These are phyloP conservation scores for Amphichorda felina DNA, from an alignment of 2,329 filamentous ascomycete genomes.

Conservation along the genomic window DNA sequence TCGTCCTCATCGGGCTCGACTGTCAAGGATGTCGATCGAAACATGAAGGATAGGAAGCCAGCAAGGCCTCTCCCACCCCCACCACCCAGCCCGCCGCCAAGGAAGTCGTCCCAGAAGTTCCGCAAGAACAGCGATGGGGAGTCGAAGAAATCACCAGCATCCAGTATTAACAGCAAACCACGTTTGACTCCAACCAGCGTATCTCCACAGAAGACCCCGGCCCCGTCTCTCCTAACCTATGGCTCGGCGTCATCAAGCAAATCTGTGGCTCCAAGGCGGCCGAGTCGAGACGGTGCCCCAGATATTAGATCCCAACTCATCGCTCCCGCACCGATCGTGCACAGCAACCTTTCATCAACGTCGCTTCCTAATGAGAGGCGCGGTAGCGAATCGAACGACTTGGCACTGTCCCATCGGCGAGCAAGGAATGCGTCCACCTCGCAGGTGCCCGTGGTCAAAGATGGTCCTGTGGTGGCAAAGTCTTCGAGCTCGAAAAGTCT, in stretches of 20 bases:
- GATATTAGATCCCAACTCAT: constrained; percentile 45
- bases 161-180: constrained; percentile 15
- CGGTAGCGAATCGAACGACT: constrained; percentile 25
- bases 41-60: constrained; percentile 24
- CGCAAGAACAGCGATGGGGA: constrained; percentile 20
- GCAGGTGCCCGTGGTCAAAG: constrained; percentile 9
- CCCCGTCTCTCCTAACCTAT: neutral
- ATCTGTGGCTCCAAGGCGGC: constrained; percentile 26
- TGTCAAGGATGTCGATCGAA: constrained; percentile 38
- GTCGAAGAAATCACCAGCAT: constrained; percentile 15
- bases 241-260: neutral
- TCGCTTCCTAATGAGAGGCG: constrained; percentile 33
- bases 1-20: constrained; percentile 66
- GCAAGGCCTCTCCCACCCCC: constrained; percentile 30
- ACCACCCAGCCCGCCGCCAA: constrained; percentile 48
- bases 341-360: constrained; percentile 44
- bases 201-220: constrained; percentile 9
- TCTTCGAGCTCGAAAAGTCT: constrained; percentile 9
- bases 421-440: constrained; percentile 19
- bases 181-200: constrained; percentile 16
- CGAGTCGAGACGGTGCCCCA: constrained; percentile 57
- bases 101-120: constrained; percentile 49
- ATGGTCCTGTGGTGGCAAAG: neutral
- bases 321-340: constrained; percentile 42
- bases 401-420: constrained; percentile 14